These are phyloP conservation scores for Apodospora peruviana DNA, from an alignment of 495 filamentous ascomycete genomes.

Conservation along the genomic window DNA sequence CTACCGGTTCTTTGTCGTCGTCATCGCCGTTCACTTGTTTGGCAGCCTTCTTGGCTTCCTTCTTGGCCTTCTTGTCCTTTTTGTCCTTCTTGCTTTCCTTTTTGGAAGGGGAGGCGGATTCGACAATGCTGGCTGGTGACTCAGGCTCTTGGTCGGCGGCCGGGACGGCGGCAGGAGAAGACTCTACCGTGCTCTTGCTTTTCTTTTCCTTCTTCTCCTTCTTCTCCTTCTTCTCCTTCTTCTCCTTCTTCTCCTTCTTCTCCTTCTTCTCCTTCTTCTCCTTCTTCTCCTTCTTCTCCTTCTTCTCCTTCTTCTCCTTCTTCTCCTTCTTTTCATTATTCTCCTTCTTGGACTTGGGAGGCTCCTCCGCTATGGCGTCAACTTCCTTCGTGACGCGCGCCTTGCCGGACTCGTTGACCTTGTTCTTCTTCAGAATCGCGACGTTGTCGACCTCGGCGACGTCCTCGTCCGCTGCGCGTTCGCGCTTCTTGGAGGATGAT, in stretches of 20 bases:
- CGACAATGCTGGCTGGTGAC: too few relatives aligned
- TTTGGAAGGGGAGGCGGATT: slow-evolving; percentile 13
- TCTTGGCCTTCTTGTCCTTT: slow-evolving; percentile 26
- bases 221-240: slow-evolving; percentile 41
- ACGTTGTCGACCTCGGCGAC: slow-evolving; percentile 10
- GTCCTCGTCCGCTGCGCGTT: slow-evolving; percentile 27
- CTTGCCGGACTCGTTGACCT: slow-evolving; percentile 24
- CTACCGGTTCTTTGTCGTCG: slow-evolving; percentile 8
- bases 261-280: slow-evolving; percentile 14
- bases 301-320: slow-evolving; percentile 32
- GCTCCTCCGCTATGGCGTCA: slow-evolving; percentile 27
- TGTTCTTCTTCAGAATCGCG: slow-evolving; percentile 30
- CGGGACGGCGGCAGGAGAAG: too few relatives aligned
- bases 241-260: slow-evolving; percentile 31
- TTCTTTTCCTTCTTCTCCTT: too few relatives aligned
- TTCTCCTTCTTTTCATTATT: slow-evolving; percentile 42
- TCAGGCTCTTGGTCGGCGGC: too few relatives aligned
- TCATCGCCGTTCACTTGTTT: slow-evolving; percentile 9
- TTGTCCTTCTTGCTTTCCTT: slow-evolving; percentile 14
- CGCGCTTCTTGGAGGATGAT: slow-evolving; percentile 27
- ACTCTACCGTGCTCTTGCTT: too few relatives aligned
- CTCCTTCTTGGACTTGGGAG: slow-evolving; percentile 31
- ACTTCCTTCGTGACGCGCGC: slow-evolving; percentile 37
- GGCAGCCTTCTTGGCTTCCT: slow-evolving; percentile 33
- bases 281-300: slow-evolving; percentile 30